A percentile compares a stretch with the other conserved stretches of the same genome.
Evolutionary conservation across 306 rosid species (phyloP).

Genomic region (Cucurbita pepo): DNA sequence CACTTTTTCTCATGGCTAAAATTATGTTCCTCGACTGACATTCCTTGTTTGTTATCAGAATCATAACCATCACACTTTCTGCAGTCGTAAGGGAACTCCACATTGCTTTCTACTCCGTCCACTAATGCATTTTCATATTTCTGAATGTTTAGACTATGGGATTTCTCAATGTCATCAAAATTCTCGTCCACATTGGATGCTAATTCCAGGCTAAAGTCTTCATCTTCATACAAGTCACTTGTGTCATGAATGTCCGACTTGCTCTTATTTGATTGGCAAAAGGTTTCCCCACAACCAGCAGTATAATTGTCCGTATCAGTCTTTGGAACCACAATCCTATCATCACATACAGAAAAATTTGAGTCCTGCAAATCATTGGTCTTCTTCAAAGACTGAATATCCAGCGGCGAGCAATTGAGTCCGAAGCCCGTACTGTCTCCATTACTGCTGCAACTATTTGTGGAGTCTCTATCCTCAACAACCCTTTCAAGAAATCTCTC

Average conservation of each 20-base stretch:
- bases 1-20: slow-evolving; percentile 22
- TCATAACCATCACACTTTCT: not conserved
- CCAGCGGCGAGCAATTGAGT: slow-evolving; percentile 14
- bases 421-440: slow-evolving; percentile 18
- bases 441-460: slow-evolving; percentile 20
- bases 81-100: slow-evolving; percentile 10
- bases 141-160: not conserved
- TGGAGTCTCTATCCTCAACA: slow-evolving; percentile 20
- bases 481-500: slow-evolving; percentile 28
- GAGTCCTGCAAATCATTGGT: slow-evolving; percentile 2
- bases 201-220: slow-evolving; percentile 9
- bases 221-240: not conserved
- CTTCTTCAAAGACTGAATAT: slow-evolving; percentile 10
- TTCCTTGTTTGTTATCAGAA: slow-evolving; percentile 4
- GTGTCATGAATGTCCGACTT: not conserved
- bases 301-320: not conserved
- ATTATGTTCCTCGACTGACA: slow-evolving; percentile 8
- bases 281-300: not conserved
- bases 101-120: slow-evolving; percentile 10
- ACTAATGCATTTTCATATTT: slow-evolving; percentile 1
- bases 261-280: not conserved
- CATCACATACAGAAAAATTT: slow-evolving; percentile 12
- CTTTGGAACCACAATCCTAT: slow-evolving; percentile 6
- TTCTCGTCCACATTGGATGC: not conserved
- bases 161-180: not conserved